Percentiles rank a stretch among this genome's conserved stretches.
phyloP scores from a whole-genome alignment of 192 early-diverging fungal genomes.

The Mortierella hygrophila region DNA sequence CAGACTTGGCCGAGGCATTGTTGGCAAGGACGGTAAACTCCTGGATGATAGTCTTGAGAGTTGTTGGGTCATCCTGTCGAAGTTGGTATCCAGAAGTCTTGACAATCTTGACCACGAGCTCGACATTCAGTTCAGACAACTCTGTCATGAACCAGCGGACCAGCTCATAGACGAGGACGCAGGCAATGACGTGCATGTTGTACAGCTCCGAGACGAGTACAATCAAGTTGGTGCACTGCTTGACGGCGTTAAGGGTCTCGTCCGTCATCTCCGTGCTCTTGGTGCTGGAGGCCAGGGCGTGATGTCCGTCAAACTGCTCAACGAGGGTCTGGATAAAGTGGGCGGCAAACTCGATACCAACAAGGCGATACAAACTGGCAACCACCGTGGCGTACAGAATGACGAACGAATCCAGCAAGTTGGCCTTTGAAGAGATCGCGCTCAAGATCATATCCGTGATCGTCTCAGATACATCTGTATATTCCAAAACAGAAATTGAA shows the following conservation, averaged over 20 bases:
- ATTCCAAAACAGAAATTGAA: neutral
- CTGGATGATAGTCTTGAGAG: constrained; percentile 92
- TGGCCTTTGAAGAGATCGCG: constrained; percentile 84
- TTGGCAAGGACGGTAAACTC: constrained; percentile 62
- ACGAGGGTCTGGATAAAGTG: constrained; percentile 82
- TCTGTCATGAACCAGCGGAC: constrained; percentile 77
- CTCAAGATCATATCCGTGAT: constrained; percentile 82
- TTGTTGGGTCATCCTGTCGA: constrained; percentile 90
- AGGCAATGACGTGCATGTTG: constrained; percentile 90
- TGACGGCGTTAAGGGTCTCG: constrained; percentile 62
- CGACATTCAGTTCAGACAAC: constrained; percentile 87
- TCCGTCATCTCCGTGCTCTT: constrained; percentile 58
- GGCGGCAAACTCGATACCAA: constrained; percentile 90
- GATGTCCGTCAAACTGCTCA: constrained; percentile 76
- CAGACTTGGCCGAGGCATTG: constrained; percentile 55
- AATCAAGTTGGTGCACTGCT: constrained; percentile 85
- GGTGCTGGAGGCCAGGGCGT: constrained; percentile 59
- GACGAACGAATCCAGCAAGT: constrained; percentile 93
- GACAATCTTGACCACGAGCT: constrained; percentile 87
- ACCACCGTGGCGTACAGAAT: constrained; percentile 91
- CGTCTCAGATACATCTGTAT: constrained; percentile 88
- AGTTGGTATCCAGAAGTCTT: constrained; percentile 86
- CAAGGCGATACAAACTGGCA: constrained; percentile 79
- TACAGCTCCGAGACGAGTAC: constrained; percentile 88
- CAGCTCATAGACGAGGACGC: constrained; percentile 90